Percentiles rank a stretch among this genome's conserved stretches.
Evolutionary conservation across 768 basidiomycete species (phyloP).

Genomic region (Termitomyces sp.): DNA sequence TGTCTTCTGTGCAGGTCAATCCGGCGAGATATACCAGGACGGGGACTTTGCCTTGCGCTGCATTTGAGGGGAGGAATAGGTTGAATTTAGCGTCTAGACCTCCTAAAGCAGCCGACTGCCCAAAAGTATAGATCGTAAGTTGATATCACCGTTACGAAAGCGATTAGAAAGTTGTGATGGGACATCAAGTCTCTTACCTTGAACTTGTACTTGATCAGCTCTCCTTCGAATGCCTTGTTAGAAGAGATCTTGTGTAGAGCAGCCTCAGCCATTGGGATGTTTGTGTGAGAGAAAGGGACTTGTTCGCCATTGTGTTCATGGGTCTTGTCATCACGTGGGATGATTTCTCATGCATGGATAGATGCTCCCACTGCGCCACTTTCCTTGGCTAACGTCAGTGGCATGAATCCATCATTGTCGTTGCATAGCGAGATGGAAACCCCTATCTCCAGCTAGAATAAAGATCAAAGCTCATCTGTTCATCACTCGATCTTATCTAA

Average conservation of each 20-base stretch:
- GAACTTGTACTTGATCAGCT: constrained; percentile 83
- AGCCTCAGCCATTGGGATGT: constrained; percentile 10
- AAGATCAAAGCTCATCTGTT: constrained; percentile 1
- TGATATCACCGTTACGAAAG: background rate
- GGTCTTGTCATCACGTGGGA: constrained; percentile 12
- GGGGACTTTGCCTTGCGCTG: constrained; percentile 43
- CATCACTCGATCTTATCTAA: constrained; percentile 7
- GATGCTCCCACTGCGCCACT: background rate
- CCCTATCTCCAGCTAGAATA: constrained; percentile 1
- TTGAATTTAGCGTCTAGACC: constrained; percentile 77
- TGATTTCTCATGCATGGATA: background rate
- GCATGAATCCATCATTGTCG: background rate
- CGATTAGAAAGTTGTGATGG: background rate
- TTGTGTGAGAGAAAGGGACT: background rate
- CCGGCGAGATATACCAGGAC: constrained; percentile 88
- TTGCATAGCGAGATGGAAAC: background rate
- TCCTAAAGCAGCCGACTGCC: constrained; percentile 66
- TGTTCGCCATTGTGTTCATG: background rate
- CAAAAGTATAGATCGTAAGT: background rate
- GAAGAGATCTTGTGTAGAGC: constrained; percentile 62
- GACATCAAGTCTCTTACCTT: constrained; percentile 35
- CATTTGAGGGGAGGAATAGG: constrained; percentile 74
- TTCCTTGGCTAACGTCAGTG: background rate
- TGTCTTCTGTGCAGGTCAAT: constrained; percentile 89
- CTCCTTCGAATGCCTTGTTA: constrained; percentile 79